Evolutionary conservation across 1,139 yeast species (phyloP), one percentile per base, ranked within the genome.

Genomic region (Hansenula lynferdii): DNA sequence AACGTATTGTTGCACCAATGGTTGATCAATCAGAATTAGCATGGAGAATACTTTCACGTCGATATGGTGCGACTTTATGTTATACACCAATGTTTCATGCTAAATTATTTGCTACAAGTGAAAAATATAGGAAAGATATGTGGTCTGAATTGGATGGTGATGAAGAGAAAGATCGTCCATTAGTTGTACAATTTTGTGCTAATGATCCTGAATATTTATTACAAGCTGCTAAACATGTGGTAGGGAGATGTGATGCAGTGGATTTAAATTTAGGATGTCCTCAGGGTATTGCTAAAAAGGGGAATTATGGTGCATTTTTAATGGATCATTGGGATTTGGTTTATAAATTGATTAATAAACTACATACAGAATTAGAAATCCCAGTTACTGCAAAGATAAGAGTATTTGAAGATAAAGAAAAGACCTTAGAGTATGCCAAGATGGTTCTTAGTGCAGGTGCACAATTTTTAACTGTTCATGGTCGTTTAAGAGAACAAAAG

Each of bases 31-130:
- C 92, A 3, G 98, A 94, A 55, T 70, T 92, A 23, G 98, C 96
- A 1, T 94, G 98, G 97, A 73, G 99, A 50, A 74, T 87, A 15
- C 64, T 94, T 16, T 85, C 96, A 3, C 71, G 97, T 43, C 70
- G 75, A 47, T 83, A 90, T 56, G 99, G 98, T 1, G 98, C 98
- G 0, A 86, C 90, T 6, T 66, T 94, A 30, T 87, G 97, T 54
- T 94, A 90, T 54, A 86, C 98, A 0, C 98, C 99, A 3, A 94
- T 94, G 99, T 76, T 84, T 50, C 97, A 94, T 61, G 96, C 98
- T 5, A 71, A 90, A 38, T 65, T 89, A 29, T 94, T 94, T 64
- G 94, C 95, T 20, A 85, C 85, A 3, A 84, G 83, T 39, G 84
- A 79, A 42, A 84, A 85, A 53, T 92, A 92, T 57, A 70, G 97